phyloP scores from a whole-genome alignment of 805 yeast genomes.

The Lachancea meyersii region DNA sequence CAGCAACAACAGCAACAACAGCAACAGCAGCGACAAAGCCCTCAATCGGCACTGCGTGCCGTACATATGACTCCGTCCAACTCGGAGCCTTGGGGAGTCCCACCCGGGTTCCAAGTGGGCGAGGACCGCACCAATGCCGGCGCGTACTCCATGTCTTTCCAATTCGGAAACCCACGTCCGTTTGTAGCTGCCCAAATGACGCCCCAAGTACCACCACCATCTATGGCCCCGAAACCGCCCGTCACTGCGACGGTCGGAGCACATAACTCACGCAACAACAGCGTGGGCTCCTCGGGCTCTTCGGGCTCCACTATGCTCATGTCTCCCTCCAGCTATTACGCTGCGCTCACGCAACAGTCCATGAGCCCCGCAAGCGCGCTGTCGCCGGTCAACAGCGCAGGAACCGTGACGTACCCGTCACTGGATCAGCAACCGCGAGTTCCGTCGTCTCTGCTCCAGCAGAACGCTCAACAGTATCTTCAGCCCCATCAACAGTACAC shows the following conservation, averaged over 20 bases:
- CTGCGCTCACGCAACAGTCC: constrained; percentile 12
- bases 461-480: constrained; percentile 7
- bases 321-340: constrained; percentile 12
- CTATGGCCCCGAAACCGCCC: constrained; percentile 1
- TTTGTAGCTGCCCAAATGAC: not conserved
- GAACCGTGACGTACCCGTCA: constrained; percentile 6
- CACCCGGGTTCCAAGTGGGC: constrained; percentile 9
- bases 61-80: constrained; percentile 22
- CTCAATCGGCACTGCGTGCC: constrained; percentile 4
- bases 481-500: constrained; percentile 23
- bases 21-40: not conserved
- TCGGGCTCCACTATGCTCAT: constrained; percentile 7
- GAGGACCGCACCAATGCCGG: constrained; percentile 3
- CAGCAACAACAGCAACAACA: not conserved
- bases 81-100: constrained; percentile 19
- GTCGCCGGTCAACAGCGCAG: constrained; percentile 12
- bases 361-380: constrained; percentile 9
- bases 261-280: constrained; percentile 8
- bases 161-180: not conserved
- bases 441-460: not conserved
- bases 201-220: constrained; percentile 4
- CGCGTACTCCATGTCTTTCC: not conserved
- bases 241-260: constrained; percentile 5
- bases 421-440: constrained; percentile 5
- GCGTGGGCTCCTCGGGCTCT: constrained; percentile 10